Conservation (phyloP, 352 stramenopile genomes). For the Phytophthora ramorum region DNA sequence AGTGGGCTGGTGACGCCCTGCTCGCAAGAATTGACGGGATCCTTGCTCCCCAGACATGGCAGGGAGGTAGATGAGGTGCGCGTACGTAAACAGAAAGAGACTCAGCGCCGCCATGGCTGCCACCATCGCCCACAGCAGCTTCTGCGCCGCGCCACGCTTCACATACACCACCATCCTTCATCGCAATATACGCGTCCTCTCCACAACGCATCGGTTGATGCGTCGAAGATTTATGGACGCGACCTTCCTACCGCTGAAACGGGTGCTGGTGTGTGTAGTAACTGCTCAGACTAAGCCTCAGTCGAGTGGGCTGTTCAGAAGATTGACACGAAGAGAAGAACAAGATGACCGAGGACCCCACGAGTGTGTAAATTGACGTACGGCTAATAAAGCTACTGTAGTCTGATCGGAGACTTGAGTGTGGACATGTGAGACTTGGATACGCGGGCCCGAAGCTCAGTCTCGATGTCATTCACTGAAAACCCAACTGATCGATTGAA, state of each 20-base stretch:
- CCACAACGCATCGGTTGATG: background rate
- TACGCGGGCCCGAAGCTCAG: too few species aligned
- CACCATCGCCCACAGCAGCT: conserved; percentile 25
- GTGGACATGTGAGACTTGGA: too few species aligned
- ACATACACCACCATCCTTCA: conserved; percentile 11
- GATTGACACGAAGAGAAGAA: too few species aligned
- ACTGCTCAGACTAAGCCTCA: background rate
- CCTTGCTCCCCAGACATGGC: conserved; percentile 7
- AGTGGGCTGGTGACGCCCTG: background rate
- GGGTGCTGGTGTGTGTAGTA: background rate
- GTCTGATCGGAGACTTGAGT: too few species aligned
- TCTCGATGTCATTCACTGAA: too few species aligned
- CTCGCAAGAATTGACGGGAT: conserved; percentile 24
- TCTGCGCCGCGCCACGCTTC: conserved; percentile 14
- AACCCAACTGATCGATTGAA: too few species aligned
- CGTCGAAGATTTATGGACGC: background rate
- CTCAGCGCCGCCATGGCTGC: conserved; percentile 14
- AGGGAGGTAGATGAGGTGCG: conserved; percentile 30
- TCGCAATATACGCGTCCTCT: background rate
- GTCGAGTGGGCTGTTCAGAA: too few species aligned
- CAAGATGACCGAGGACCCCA: too few species aligned
- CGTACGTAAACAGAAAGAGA: conserved; percentile 21
- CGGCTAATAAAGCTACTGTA: too few species aligned
- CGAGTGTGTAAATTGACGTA: too few species aligned
- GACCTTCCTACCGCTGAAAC: conserved; percentile 16